A percentile compares a stretch with the other conserved stretches of the same genome.
Conservation (phyloP, 768 basidiomycete species). For the Mycena galopus region DNA sequence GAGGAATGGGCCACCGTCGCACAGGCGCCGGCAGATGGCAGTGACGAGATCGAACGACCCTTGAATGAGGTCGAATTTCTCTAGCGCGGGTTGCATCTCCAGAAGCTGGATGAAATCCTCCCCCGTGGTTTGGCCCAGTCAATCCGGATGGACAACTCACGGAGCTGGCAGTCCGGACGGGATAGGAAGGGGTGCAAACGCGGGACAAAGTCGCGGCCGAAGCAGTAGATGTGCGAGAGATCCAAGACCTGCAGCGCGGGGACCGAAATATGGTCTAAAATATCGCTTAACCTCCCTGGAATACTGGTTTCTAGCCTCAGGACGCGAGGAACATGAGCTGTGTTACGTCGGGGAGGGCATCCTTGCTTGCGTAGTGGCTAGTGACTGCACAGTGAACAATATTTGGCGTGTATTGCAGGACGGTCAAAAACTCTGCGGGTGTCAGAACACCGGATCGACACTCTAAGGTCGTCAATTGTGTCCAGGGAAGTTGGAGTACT, state of each 20-base stretch:
- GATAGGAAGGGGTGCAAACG: background rate
- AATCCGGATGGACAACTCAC: background rate
- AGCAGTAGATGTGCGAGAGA: background rate
- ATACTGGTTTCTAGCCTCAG: background rate
- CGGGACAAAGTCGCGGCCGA: background rate
- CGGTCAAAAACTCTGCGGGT: background rate
- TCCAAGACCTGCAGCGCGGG: background rate
- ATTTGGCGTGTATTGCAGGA: background rate
- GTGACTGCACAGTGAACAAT: background rate
- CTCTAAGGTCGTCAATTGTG: background rate
- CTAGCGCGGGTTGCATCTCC: background rate
- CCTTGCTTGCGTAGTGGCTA: background rate
- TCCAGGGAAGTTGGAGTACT: background rate
- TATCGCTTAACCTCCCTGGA: background rate
- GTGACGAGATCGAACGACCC: conserved; percentile 1
- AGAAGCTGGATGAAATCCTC: conserved; percentile 2
- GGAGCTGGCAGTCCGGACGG: background rate
- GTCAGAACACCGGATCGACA: background rate
- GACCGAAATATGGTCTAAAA: background rate
- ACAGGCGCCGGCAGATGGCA: background rate
- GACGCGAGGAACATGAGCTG: background rate
- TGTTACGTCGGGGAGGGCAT: background rate
- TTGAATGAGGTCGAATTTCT: background rate
- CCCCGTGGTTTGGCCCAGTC: background rate
- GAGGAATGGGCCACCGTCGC: background rate